Evolutionary conservation across 129 eudicot species (phyloP).

Genomic region (Helianthus tuberosus): DNA sequence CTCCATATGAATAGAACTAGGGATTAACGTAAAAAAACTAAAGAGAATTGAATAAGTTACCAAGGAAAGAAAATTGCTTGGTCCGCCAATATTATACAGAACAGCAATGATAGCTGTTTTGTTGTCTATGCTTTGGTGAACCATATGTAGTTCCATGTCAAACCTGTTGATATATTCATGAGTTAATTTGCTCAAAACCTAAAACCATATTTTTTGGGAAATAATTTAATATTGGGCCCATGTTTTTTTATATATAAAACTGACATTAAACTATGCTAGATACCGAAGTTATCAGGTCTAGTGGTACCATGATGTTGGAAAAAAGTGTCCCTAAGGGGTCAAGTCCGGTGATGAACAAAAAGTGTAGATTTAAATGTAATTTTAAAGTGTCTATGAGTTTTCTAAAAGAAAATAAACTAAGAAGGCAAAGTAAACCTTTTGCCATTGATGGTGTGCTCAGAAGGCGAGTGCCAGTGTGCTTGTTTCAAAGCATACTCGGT

Average conservation of each 20-base stretch:
- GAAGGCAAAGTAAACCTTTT: slow-evolving; percentile 26
- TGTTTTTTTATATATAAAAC: no score
- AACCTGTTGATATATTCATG: slow-evolving; percentile 34
- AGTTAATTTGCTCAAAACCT: not conserved
- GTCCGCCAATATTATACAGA: slow-evolving; percentile 51
- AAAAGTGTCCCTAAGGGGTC: no score
- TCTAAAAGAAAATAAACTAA: not conserved
- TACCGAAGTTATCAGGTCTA: no score
- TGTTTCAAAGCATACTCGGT: slow-evolving; percentile 39
- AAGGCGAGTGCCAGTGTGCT: slow-evolving; percentile 61
- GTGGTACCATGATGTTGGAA: no score
- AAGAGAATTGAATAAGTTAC: not conserved
- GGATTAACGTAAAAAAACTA: not conserved
- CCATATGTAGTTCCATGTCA: slow-evolving; percentile 61
- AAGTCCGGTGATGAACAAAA: no score
- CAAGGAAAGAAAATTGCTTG: slow-evolving; percentile 47
- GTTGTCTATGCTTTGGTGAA: slow-evolving; percentile 39
- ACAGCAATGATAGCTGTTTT: slow-evolving; percentile 48
- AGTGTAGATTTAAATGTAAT: no score
- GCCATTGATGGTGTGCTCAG: slow-evolving; percentile 35
- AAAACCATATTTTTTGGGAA: no score
- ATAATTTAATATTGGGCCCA: no score
- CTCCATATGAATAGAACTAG: no score
- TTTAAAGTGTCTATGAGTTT: no score
- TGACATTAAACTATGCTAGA: no score